phyloP scores from a whole-genome alignment of 2,329 filamentous ascomycete genomes.

The Colletotrichum tofieldiae region DNA sequence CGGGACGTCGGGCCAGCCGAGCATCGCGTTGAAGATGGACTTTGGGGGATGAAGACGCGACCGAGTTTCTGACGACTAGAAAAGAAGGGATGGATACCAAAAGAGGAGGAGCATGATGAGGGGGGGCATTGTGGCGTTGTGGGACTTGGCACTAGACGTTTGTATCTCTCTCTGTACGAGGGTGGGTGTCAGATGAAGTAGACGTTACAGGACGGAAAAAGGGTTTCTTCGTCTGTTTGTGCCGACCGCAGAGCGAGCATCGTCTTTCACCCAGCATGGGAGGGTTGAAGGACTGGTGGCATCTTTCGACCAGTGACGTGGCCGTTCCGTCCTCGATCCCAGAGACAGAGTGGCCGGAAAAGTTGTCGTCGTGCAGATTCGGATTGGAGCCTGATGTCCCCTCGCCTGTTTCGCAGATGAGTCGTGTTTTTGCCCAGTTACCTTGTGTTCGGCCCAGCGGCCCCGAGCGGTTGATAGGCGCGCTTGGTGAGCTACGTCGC shows the following conservation, averaged over 20 bases:
- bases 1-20: constrained; percentile 75
- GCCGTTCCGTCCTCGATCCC: not conserved
- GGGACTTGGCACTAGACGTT: not conserved
- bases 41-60: constrained; percentile 70
- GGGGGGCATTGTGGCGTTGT: not conserved
- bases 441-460: too few species aligned
- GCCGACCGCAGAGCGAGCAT: not conserved
- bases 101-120: not conserved
- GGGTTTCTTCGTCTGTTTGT: not conserved
- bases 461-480: too few species aligned
- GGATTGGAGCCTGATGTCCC: too few species aligned
- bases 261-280: too few species aligned
- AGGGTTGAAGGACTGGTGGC: not conserved
- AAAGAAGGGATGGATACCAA: not conserved
- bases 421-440: too few species aligned
- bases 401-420: too few species aligned
- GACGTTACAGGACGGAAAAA: not conserved
- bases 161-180: not conserved
- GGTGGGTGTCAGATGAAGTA: not conserved
- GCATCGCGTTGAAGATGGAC: constrained; percentile 94
- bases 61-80: not conserved
- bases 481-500: too few species aligned
- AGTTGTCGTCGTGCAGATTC: too few species aligned
- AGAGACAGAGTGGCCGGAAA: too few species aligned
- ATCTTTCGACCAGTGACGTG: not conserved